phyloP scores from a whole-genome alignment of 2,329 filamentous ascomycete species.

The Hypoxylon sp. region DNA sequence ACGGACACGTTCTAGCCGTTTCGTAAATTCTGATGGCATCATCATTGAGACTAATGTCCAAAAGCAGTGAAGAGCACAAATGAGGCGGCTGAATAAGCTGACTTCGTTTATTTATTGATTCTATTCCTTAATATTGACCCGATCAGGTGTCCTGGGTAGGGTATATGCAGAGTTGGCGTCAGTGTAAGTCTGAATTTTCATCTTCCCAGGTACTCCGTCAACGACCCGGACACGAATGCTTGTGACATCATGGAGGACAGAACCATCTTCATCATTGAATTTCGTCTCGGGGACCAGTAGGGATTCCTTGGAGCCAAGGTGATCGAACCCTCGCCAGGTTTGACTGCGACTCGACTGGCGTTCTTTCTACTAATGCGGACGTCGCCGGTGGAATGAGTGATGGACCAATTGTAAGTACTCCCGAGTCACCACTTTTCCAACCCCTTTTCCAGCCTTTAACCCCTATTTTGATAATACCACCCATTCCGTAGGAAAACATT shows the following conservation, averaged over 20 bases:
- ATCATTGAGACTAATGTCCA: slow-evolving; percentile 1
- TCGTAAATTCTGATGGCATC: slow-evolving; percentile 6
- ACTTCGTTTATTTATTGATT: neutral
- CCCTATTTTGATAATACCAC: slow-evolving; percentile 2
- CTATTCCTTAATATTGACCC: neutral
- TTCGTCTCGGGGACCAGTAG: slow-evolving; percentile 43
- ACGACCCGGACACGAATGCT: slow-evolving; percentile 17
- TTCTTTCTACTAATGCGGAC: slow-evolving; percentile 31
- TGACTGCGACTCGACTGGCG: slow-evolving; percentile 28
- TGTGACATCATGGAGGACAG: slow-evolving; percentile 42
- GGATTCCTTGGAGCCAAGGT: slow-evolving; percentile 45
- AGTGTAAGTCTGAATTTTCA: too few relatives aligned
- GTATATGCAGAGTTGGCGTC: too few relatives aligned
- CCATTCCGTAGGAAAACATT: neutral
- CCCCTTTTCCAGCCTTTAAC: neutral
- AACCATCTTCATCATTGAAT: slow-evolving; percentile 45
- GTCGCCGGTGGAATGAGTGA: slow-evolving; percentile 33
- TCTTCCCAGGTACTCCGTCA: slow-evolving; percentile 24
- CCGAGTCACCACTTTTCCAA: neutral
- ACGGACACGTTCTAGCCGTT: neutral
- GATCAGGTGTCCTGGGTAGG: neutral
- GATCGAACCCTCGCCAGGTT: slow-evolving; percentile 11
- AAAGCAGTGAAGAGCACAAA: neutral
- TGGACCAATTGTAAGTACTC: slow-evolving; percentile 28
- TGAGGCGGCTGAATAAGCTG: slow-evolving; percentile 8